Base-by-base conservation (phyloP, 2,329 filamentous ascomycete species). In the Aspergillus cejpii region DNA sequence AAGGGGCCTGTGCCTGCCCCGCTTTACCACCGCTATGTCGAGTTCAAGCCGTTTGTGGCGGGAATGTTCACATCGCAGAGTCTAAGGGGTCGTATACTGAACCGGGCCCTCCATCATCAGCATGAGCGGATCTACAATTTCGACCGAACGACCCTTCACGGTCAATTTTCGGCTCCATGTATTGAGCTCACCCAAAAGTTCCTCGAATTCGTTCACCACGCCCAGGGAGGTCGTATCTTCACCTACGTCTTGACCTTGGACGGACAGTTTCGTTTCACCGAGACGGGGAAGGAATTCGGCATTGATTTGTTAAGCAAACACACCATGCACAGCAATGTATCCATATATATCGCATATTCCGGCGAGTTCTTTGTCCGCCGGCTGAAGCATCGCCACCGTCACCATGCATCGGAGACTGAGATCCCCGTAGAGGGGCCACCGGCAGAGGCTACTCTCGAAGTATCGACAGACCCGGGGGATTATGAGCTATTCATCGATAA, bases 401-500 rank as follows among this genome's bases (percentile, higher is more conserved):
- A 56, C 5, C 59, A 62, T 5, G 58, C 40, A 66, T 75, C 56
- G 5, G 52, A 57, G 11, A 54, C 60, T n/a, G 54, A 65, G 23
- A 56, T 59, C 8, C 57, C 60, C 4, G 58, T 62, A 41, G 62
- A 63, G 14, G 59, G 60, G 36, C 40, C 43, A 6, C 42, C 52
- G 10, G 62, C 65, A 41, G 74, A 75, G 63, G 67, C 2, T 62
- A 41, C 60, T 23, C 54, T 63, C 2, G 68, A 72, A 3, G 62
- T 73, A 2, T 74, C 74, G 3, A 73, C 63, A 5, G 76, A 82
- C 42, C 79, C 79, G 0, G 57, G 63, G 3, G 68, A 79, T 61
- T 97, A 95, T 64, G 85, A 94, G 62, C 78, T 97, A 6, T 74
- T 92, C 52, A 96, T 97, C 60, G 91, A 97, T 71, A 97, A 97